phyloP scores from a whole-genome alignment of 495 filamentous ascomycete genomes.

The Daldinia caldariorum region DNA sequence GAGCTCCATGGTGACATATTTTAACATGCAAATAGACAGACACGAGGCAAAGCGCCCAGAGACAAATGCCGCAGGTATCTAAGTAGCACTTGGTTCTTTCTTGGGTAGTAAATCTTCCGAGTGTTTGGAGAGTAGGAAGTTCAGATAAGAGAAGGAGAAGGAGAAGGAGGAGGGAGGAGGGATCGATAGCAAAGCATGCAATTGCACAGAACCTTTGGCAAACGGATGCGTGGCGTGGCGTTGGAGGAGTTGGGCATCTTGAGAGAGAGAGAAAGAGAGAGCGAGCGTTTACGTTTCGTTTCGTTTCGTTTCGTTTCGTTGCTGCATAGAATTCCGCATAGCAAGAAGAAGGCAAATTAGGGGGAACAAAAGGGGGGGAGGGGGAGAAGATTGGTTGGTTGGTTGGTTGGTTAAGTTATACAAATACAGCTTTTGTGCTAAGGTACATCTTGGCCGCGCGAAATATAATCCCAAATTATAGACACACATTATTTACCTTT shows the following conservation, averaged over 20 bases:
- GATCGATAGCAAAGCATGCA: conserved; percentile 1
- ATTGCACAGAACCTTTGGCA: conserved; percentile 13
- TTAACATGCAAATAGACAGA: background rate
- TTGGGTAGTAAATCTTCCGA: conserved; percentile 13
- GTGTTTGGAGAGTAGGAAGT: conserved; percentile 19
- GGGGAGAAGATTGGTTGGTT: background rate
- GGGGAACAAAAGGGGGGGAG: background rate
- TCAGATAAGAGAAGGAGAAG: conserved; percentile 8
- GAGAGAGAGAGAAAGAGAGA: conserved; percentile 26
- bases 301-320: conserved; percentile 13
- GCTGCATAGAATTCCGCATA: conserved; percentile 26
- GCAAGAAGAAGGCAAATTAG: background rate
- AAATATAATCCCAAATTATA: conserved; percentile 6
- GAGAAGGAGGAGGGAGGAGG: background rate
- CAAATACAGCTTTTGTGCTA: background rate
- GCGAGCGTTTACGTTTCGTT: background rate
- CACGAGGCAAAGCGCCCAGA: background rate
- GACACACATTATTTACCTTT: background rate
- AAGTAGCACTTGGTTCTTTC: background rate
- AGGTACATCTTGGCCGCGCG: conserved; percentile 2
- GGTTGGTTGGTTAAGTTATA: background rate
- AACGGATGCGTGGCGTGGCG: conserved; percentile 38
- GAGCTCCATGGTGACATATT: background rate
- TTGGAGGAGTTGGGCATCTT: conserved; percentile 35
- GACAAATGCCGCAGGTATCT: background rate